These are phyloP conservation scores for Phymatotrichopsis omnivora DNA, from an alignment of 2,329 filamentous ascomycete genomes.

Conservation along the genomic window DNA sequence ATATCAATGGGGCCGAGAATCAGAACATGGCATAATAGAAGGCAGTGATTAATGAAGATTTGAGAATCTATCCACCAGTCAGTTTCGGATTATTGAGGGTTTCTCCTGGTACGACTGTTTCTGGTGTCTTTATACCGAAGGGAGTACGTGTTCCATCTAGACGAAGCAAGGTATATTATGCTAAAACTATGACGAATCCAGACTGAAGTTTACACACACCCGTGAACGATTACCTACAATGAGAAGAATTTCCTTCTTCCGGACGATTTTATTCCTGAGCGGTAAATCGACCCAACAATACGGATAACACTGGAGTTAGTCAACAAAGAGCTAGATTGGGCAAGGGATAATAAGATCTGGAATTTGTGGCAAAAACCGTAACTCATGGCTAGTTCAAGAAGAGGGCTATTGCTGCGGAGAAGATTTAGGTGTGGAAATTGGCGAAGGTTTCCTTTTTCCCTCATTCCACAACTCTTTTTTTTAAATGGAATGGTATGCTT, in stretches of 20 bases:
- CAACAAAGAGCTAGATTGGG: slow-evolving; percentile 37
- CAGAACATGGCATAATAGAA: slow-evolving; percentile 35
- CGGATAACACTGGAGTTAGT: slow-evolving; percentile 33
- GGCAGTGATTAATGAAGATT: slow-evolving; percentile 34
- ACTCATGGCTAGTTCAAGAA: too few species aligned
- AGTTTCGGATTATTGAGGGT: slow-evolving; percentile 25
- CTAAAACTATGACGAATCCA: slow-evolving; percentile 15
- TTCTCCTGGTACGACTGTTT: slow-evolving; percentile 22
- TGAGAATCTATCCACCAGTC: slow-evolving; percentile 37
- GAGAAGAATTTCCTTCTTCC: slow-evolving; percentile 34
- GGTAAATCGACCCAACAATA: slow-evolving; percentile 34
- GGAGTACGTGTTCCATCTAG: slow-evolving; percentile 14
- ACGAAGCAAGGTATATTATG: not conserved
- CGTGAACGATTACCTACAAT: slow-evolving; percentile 34
- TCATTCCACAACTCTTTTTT: too few species aligned
- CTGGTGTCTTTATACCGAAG: slow-evolving; percentile 20
- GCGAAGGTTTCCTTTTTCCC: too few species aligned
- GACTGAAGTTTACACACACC: slow-evolving; percentile 33
- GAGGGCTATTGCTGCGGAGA: too few species aligned
- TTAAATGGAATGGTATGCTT: too few species aligned
- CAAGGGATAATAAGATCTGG: slow-evolving; percentile 31
- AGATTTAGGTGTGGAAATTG: too few species aligned
- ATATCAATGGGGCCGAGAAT: slow-evolving; percentile 34
- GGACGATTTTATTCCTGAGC: slow-evolving; percentile 36
- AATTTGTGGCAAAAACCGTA: slow-evolving; percentile 36